Conservation (phyloP, 2,329 filamentous ascomycete genomes). For the Claviceps africana region DNA sequence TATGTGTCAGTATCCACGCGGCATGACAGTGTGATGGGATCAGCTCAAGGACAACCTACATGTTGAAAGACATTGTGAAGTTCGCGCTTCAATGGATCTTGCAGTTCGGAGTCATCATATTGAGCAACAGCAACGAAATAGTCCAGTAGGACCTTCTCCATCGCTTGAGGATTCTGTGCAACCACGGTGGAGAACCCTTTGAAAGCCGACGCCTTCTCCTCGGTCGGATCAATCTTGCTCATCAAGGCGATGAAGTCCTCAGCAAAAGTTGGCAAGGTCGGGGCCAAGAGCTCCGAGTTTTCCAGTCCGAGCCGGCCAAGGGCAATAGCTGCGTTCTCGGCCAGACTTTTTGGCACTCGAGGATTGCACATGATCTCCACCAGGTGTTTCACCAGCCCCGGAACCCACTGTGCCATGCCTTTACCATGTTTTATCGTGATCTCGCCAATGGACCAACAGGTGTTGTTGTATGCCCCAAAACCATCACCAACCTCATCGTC, state of each 20-base stretch:
- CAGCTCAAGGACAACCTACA: slow-evolving; percentile 35
- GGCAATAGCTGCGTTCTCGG: slow-evolving; percentile 88
- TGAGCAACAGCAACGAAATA: slow-evolving; percentile 77
- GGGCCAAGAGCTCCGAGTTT: slow-evolving; percentile 61
- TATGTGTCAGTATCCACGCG: neutral
- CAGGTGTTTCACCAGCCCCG: slow-evolving; percentile 62
- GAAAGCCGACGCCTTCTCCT: slow-evolving; percentile 90
- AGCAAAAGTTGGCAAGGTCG: slow-evolving; percentile 67
- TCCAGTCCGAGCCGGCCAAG: slow-evolving; percentile 75
- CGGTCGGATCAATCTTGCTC: slow-evolving; percentile 70
- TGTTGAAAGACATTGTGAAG: slow-evolving; percentile 62
- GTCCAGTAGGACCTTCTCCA: slow-evolving; percentile 70
- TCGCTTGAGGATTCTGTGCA: slow-evolving; percentile 73
- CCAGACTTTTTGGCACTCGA: slow-evolving; percentile 72
- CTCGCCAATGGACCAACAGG: slow-evolving; percentile 92
- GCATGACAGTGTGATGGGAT: neutral
- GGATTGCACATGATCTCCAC: slow-evolving; percentile 74
- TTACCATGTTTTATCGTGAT: slow-evolving; percentile 69
- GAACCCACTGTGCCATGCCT: slow-evolving; percentile 62
- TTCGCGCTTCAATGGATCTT: slow-evolving; percentile 47
- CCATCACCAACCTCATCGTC: slow-evolving; percentile 72
- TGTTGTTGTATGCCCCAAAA: slow-evolving; percentile 94
- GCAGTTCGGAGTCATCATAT: slow-evolving; percentile 52
- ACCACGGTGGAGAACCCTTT: slow-evolving; percentile 80
- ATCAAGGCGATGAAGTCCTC: slow-evolving; percentile 71